Percentiles rank a stretch among this genome's conserved stretches.
These are phyloP conservation scores for Hortiboletus rubellus DNA, from an alignment of 1,284 basidiomycete species.

Conservation along the genomic window DNA sequence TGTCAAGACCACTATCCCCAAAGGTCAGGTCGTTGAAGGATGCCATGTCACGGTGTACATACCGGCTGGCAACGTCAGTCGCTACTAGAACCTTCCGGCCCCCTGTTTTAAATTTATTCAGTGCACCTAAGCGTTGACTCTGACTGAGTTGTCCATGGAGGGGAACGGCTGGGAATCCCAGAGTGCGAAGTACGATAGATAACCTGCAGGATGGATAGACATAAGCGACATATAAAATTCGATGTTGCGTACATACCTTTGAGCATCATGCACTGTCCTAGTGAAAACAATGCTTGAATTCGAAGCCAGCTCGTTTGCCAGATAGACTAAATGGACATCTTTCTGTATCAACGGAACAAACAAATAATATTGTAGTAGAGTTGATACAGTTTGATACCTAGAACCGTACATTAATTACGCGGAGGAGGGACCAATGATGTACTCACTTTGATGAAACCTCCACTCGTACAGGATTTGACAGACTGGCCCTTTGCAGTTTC, in stretches of 20 bases:
- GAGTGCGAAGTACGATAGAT: constrained; percentile 84
- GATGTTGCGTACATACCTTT: constrained; percentile 50
- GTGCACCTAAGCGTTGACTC: constrained; percentile 90
- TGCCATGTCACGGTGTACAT: constrained; percentile 27
- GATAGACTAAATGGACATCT: constrained; percentile 88
- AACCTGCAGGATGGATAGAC: constrained; percentile 48
- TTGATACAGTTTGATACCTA: constrained; percentile 96
- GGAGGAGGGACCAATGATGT: neutral
- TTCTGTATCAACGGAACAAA: constrained; percentile 93
- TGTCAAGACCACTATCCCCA: constrained; percentile 81
- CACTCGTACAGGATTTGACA: constrained; percentile 92
- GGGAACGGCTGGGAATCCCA: constrained; percentile 95
- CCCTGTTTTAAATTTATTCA: constrained; percentile 96
- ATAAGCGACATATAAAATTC: neutral
- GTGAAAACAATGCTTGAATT: constrained; percentile 98
- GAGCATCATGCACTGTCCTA: constrained; percentile 92
- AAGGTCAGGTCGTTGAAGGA: constrained; percentile 8
- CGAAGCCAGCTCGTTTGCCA: constrained; percentile 87
- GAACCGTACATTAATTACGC: constrained; percentile 4
- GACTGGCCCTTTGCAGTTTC: constrained; percentile 94
- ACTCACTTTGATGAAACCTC: constrained; percentile 91
- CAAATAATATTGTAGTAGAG: constrained; percentile 94
- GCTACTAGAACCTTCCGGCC: constrained; percentile 92
- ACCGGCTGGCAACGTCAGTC: constrained; percentile 96
- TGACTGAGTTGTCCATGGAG: constrained; percentile 96